Evolutionary conservation across 768 basidiomycete species (phyloP).

Genomic region (Tricholoma bakamatsutake): DNA sequence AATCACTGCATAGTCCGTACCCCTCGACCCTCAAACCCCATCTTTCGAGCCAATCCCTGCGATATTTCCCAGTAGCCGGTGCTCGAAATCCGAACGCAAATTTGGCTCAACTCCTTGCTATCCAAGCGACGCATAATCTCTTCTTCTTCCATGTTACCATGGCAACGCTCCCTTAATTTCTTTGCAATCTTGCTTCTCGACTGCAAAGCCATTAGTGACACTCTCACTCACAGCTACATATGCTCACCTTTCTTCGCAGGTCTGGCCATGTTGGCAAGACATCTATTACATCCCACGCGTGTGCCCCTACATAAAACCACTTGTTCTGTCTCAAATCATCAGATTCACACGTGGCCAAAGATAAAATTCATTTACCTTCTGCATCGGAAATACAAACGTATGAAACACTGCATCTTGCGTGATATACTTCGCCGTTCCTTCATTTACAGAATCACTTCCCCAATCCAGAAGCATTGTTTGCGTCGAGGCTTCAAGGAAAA

Average conservation of each 20-base stretch:
- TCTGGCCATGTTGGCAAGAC: conserved; percentile 30
- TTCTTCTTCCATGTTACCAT: conserved; percentile 21
- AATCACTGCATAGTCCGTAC: no score
- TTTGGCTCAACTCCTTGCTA: conserved; percentile 35
- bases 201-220: conserved; percentile 11
- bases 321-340: conserved; percentile 24
- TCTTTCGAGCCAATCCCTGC: conserved; percentile 7
- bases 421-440: conserved; percentile 29
- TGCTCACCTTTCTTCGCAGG: conserved; percentile 30
- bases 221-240: not conserved
- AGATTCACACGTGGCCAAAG: not conserved
- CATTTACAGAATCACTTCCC: conserved; percentile 32
- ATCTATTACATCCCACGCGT: conserved; percentile 33
- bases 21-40: conserved; percentile 9
- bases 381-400: conserved; percentile 43
- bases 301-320: conserved; percentile 51
- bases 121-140: conserved; percentile 35
- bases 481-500: conserved; percentile 42
- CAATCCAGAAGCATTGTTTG: conserved; percentile 49
- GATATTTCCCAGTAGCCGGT: conserved; percentile 9
- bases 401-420: conserved; percentile 32
- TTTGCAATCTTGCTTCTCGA: conserved; percentile 27
- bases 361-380: conserved; percentile 29
- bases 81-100: conserved; percentile 21
- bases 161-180: conserved; percentile 31